Percentiles rank a stretch among this genome's conserved stretches.
Evolutionary conservation across 2,329 filamentous ascomycete species (phyloP).

Genomic region (Ophiostoma fasciatum): DNA sequence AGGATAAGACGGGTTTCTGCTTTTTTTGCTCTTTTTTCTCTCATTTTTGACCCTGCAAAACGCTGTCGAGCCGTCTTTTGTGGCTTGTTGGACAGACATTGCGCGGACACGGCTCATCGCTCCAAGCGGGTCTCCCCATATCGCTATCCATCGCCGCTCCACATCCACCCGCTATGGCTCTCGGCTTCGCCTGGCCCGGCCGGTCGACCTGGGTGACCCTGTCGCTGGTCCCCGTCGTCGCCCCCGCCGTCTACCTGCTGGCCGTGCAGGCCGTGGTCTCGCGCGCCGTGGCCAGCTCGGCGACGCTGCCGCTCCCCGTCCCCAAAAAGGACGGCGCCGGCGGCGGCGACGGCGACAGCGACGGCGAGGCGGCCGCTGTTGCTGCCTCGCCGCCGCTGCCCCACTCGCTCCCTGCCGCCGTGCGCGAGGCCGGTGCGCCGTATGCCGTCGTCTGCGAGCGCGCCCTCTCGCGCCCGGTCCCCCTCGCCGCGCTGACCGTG

Average conservation of each 20-base stretch:
- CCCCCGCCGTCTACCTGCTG: conserved; percentile 4
- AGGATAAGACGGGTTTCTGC: too few relatives aligned
- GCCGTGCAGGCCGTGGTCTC: conserved; percentile 4
- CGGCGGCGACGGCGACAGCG: neutral
- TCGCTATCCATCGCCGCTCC: too few relatives aligned
- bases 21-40: too few relatives aligned
- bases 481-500: neutral
- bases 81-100: too few relatives aligned
- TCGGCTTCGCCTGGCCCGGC: too few relatives aligned
- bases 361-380: neutral
- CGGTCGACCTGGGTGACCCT: neutral
- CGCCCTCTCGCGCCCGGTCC: conserved; percentile 6
- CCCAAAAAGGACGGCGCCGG: neutral
- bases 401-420: conserved; percentile 5
- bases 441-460: conserved; percentile 9
- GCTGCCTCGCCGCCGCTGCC: too few relatives aligned
- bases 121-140: too few relatives aligned
- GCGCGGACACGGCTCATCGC: too few relatives aligned
- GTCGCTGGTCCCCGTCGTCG: conserved; percentile 6
- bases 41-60: too few relatives aligned
- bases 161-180: too few relatives aligned
- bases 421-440: conserved; percentile 1
- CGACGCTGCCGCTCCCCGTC: neutral
- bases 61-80: too few relatives aligned
- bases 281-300: neutral